Percentiles rank a stretch among this genome's conserved stretches.
Conservation (phyloP, 257 asterid genomes). For the Penstemon newberryi region DNA sequence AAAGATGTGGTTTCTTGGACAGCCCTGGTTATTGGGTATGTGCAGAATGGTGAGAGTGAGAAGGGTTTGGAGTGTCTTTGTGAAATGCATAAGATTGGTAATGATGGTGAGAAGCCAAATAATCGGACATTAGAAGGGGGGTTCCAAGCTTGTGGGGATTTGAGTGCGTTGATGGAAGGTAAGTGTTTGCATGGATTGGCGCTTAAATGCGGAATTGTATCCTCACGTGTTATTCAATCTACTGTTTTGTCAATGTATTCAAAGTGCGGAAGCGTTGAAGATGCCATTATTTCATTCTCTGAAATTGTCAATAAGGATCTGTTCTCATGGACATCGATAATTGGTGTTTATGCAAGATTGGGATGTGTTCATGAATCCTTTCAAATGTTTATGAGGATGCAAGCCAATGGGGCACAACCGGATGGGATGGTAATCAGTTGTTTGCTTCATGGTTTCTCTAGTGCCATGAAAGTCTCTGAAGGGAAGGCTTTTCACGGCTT, state of each 20-base stretch:
- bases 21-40: slow-evolving; percentile 67
- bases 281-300: slow-evolving; percentile 48
- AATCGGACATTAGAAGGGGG: slow-evolving; percentile 75
- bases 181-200: slow-evolving; percentile 69
- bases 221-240: slow-evolving; percentile 44
- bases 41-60: slow-evolving; percentile 64
- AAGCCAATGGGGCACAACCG: slow-evolving; percentile 46
- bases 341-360: slow-evolving; percentile 47
- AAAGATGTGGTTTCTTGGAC: slow-evolving; percentile 87
- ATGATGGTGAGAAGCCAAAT: slow-evolving; percentile 54
- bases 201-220: slow-evolving; percentile 49
- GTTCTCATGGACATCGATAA: slow-evolving; percentile 64
- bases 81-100: slow-evolving; percentile 60
- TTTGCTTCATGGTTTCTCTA: slow-evolving; percentile 51
- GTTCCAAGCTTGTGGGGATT: slow-evolving; percentile 77
- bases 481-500: slow-evolving; percentile 75
- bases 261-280: slow-evolving; percentile 58
- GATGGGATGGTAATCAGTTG: slow-evolving; percentile 69
- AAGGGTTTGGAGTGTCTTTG: slow-evolving; percentile 56
- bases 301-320: slow-evolving; percentile 62
- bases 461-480: slow-evolving; percentile 38
- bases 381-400: slow-evolving; percentile 51
- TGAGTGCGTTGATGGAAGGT: slow-evolving; percentile 57
- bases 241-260: slow-evolving; percentile 71
- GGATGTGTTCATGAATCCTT: slow-evolving; percentile 45